Percentiles rank a stretch among this genome's conserved stretches.
phyloP scores from a whole-genome alignment of 2,329 filamentous ascomycete species.

The Aspergillus felis region DNA sequence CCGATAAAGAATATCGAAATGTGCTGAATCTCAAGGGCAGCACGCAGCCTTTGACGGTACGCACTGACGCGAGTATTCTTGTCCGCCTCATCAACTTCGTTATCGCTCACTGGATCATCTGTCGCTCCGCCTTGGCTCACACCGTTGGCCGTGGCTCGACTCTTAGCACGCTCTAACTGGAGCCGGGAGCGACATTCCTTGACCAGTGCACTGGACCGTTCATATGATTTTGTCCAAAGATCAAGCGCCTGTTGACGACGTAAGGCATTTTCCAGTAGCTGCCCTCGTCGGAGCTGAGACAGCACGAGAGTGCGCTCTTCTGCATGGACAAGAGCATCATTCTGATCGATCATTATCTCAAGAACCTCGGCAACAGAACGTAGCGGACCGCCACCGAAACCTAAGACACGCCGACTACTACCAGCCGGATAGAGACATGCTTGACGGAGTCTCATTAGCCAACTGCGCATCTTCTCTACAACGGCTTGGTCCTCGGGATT shows the following conservation, averaged over 20 bases:
- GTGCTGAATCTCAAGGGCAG: slow-evolving; percentile 74
- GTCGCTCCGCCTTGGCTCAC: slow-evolving; percentile 15
- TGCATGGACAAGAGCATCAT: slow-evolving; percentile 60
- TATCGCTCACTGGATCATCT: slow-evolving; percentile 26
- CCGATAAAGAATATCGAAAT: slow-evolving; percentile 79
- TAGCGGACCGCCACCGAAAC: slow-evolving; percentile 62
- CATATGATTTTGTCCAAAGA: slow-evolving; percentile 62
- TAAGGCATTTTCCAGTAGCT: slow-evolving; percentile 73
- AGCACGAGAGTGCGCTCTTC: slow-evolving; percentile 67
- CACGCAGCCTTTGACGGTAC: slow-evolving; percentile 63
- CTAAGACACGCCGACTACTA: slow-evolving; percentile 61
- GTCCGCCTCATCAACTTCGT: slow-evolving; percentile 36
- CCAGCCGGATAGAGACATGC: slow-evolving; percentile 78
- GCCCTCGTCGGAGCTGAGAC: slow-evolving; percentile 64
- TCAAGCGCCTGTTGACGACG: slow-evolving; percentile 63
- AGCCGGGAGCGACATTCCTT: slow-evolving; percentile 63
- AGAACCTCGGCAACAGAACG: slow-evolving; percentile 83
- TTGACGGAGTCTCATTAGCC: slow-evolving; percentile 74
- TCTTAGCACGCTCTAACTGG: slow-evolving; percentile 40
- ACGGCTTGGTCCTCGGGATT: slow-evolving; percentile 54
- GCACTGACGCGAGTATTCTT: slow-evolving; percentile 51
- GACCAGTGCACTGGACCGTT: slow-evolving; percentile 49
- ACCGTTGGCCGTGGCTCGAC: slow-evolving; percentile 18
- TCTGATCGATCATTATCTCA: slow-evolving; percentile 86
- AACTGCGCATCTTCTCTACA: slow-evolving; percentile 71